These are phyloP conservation scores for Babesia caballi DNA, from an alignment of 169 alveolate genomes.

Conservation along the genomic window DNA sequence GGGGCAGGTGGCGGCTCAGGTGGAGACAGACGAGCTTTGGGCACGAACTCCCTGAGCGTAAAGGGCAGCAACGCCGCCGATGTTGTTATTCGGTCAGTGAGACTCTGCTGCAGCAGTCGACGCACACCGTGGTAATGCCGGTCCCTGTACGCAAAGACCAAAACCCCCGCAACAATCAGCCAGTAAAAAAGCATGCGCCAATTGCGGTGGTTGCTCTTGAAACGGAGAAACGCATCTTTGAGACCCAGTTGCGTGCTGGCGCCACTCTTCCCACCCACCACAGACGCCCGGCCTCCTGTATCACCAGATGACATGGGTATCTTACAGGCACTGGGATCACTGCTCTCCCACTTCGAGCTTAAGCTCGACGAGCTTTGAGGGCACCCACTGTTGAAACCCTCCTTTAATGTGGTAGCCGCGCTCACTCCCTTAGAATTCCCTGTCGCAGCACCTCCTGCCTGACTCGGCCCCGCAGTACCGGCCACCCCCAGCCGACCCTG, in stretches of 20 bases:
- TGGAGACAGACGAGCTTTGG: not conserved
- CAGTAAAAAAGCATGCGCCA: slow-evolving; percentile 3
- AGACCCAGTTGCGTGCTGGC: not conserved
- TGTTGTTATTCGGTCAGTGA: not conserved
- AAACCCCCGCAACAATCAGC: not conserved
- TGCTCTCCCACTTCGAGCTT: too few species aligned
- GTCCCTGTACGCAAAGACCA: slow-evolving; percentile 5
- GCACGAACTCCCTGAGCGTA: not conserved
- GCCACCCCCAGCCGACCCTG: too few species aligned
- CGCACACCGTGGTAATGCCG: slow-evolving; percentile 5
- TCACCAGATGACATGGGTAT: too few species aligned
- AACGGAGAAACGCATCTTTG: not conserved
- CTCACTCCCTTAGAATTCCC: too few species aligned
- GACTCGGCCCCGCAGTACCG: too few species aligned
- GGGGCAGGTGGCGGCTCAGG: not conserved
- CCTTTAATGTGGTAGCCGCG: too few species aligned
- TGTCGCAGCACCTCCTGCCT: too few species aligned
- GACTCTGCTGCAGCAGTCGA: slow-evolving; percentile 1
- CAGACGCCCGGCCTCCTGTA: too few species aligned
- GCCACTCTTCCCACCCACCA: too few species aligned
- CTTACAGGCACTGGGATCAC: too few species aligned
- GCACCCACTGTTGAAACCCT: too few species aligned
- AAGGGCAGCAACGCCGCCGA: not conserved
- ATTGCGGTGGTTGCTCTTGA: not conserved
- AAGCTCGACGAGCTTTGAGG: too few species aligned